These are phyloP conservation scores for Endocalyx cinctus DNA, from an alignment of 2,329 filamentous ascomycete species.

Conservation along the genomic window DNA sequence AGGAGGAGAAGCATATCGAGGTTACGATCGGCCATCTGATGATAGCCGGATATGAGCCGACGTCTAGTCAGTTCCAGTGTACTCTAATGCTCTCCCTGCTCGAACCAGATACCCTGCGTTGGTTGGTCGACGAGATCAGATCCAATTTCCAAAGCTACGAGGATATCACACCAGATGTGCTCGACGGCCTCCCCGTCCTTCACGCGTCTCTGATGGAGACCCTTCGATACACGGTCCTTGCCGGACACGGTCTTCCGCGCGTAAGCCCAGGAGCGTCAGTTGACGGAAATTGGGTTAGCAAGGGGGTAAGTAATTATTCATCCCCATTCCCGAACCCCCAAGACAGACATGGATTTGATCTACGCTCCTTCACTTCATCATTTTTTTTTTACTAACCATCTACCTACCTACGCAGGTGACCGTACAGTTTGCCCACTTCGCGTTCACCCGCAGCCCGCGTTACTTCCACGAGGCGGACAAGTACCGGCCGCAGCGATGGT, in stretches of 20 bases:
- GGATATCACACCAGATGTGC: slow-evolving; percentile 11
- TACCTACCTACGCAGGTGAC: no score
- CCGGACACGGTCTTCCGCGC: slow-evolving; percentile 12
- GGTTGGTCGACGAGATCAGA: slow-evolving; percentile 14
- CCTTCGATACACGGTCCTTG: slow-evolving; percentile 12
- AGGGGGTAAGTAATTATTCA: slow-evolving; percentile 7
- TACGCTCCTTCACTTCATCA: no score
- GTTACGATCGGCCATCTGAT: slow-evolving; percentile 12
- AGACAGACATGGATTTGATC: no score
- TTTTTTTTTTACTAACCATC: no score
- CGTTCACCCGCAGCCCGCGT: not conserved
- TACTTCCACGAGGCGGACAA: slow-evolving; percentile 4
- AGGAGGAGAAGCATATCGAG: slow-evolving; percentile 14
- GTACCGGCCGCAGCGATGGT: slow-evolving; percentile 6
- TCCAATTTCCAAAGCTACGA: slow-evolving; percentile 13
- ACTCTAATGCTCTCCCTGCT: slow-evolving; percentile 8
- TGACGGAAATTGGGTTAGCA: slow-evolving; percentile 17
- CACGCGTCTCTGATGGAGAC: slow-evolving; percentile 15
- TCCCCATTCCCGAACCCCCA: no score
- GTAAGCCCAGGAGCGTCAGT: slow-evolving; percentile 19
- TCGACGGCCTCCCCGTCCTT: slow-evolving; percentile 16
- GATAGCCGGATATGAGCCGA: slow-evolving; percentile 17
- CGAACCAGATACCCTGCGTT: slow-evolving; percentile 6
- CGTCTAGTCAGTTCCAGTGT: slow-evolving; percentile 14
- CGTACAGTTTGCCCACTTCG: slow-evolving; percentile 2